These are phyloP conservation scores for Leccinum pallidistipes DNA, from an alignment of 1,284 basidiomycete species.

Conservation along the genomic window DNA sequence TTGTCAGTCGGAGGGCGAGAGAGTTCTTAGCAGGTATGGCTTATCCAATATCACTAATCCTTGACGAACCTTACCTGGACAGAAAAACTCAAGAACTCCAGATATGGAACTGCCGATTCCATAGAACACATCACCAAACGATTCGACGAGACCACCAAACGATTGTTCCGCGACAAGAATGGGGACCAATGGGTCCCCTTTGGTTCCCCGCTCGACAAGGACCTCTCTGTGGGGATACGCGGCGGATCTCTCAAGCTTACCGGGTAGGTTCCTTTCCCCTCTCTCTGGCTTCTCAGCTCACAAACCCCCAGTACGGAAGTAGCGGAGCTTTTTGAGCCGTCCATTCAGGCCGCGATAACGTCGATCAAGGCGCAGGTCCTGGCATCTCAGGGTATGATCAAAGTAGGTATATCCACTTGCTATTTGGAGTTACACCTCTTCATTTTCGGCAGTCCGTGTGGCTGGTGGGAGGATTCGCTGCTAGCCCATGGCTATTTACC, in stretches of 20 bases:
- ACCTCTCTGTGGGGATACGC: too few species aligned
- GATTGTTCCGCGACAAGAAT: constrained; percentile 65
- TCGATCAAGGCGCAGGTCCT: constrained; percentile 73
- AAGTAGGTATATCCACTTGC: constrained; percentile 46
- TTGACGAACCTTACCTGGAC: too few species aligned
- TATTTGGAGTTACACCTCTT: too few species aligned
- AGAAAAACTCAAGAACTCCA: constrained; percentile 68
- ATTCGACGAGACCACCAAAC: constrained; percentile 80
- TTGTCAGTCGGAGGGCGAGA: constrained; percentile 70
- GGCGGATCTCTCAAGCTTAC: too few species aligned
- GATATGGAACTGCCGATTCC: constrained; percentile 65
- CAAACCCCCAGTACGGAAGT: constrained; percentile 57
- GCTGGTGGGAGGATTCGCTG: too few species aligned
- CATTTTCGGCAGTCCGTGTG: too few species aligned
- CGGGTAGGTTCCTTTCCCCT: too few species aligned
- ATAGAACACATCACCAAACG: constrained; percentile 71
- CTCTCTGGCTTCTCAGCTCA: too few species aligned
- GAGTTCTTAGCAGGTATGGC: constrained; percentile 61
- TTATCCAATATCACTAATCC: not conserved
- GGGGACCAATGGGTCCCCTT: constrained; percentile 71
- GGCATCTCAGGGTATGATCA: constrained; percentile 62
- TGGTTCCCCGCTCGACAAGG: constrained; percentile 73
- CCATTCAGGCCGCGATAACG: constrained; percentile 64
- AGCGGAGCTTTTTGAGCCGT: constrained; percentile 73
- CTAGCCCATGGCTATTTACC: too few species aligned